A percentile compares a stretch with the other conserved stretches of the same genome.
phyloP scores from a whole-genome alignment of 2,329 filamentous ascomycete genomes.

The Colletotrichum melonis region DNA sequence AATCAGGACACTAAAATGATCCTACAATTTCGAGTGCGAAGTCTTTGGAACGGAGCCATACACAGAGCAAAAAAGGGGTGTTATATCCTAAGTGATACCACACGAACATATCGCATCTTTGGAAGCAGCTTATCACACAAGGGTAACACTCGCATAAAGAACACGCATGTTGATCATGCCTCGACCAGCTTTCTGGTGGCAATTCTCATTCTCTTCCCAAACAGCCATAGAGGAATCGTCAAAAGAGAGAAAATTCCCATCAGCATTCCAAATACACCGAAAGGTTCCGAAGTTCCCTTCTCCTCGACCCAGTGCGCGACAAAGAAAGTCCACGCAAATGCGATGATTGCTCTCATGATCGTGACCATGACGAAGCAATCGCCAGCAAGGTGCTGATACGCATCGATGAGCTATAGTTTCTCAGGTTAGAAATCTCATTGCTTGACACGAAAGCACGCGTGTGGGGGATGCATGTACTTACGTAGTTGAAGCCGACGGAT shows the following conservation, averaged over 20 bases:
- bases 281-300: constrained; percentile 57
- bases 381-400: constrained; percentile 56
- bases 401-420: constrained; percentile 57
- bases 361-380: constrained; percentile 67
- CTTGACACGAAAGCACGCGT: neutral
- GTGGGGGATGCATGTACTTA: constrained; percentile 38
- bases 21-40: neutral
- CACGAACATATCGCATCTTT: too few species aligned
- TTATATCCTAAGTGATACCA: neutral
- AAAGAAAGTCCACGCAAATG: constrained; percentile 67
- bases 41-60: neutral
- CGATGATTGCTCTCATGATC: constrained; percentile 58
- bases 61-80: neutral
- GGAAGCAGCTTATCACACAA: neutral
- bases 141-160: neutral
- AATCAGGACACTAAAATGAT: neutral
- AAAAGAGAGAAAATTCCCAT: constrained; percentile 60
- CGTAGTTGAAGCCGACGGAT: constrained; percentile 52
- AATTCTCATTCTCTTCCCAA: constrained; percentile 51
- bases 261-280: constrained; percentile 64
- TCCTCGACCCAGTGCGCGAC: constrained; percentile 58
- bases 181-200: constrained; percentile 40
- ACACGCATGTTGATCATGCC: neutral
- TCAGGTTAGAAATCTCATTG: neutral
- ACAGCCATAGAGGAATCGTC: constrained; percentile 47